Evolutionary conservation across 1,284 basidiomycete species (phyloP).

Genomic region (Ceratobasidium sp.): DNA sequence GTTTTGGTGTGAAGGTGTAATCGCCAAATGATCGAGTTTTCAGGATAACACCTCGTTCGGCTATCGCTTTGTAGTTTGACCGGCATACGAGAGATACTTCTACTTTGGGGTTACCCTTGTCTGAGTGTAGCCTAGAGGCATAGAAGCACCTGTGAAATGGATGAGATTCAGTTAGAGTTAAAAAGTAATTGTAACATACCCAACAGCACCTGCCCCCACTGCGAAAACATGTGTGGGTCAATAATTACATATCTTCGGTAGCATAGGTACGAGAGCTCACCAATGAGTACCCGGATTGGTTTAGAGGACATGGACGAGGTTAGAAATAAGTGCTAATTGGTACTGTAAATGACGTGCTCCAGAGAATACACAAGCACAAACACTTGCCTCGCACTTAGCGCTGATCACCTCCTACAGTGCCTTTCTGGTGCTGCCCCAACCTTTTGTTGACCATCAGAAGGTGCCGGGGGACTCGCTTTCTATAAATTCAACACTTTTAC

Average conservation of each 20-base stretch:
- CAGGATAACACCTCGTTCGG: conserved; percentile 56
- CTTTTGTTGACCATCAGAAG: background rate
- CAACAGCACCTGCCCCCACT: conserved; percentile 62
- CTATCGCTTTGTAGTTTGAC: conserved; percentile 60
- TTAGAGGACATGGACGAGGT: conserved; percentile 18
- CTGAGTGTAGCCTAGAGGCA: conserved; percentile 57
- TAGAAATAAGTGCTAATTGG: conserved; percentile 2
- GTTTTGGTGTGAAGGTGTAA: conserved; percentile 58
- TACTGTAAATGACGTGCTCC: background rate
- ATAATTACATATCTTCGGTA: background rate
- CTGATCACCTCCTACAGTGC: background rate
- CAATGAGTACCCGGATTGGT: conserved; percentile 30
- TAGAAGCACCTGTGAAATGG: conserved; percentile 56
- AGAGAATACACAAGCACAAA: background rate
- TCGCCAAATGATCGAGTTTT: conserved; percentile 59
- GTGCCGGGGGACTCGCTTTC: background rate
- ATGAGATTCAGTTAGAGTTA: background rate
- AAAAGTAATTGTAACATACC: conserved; percentile 44
- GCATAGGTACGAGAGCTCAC: background rate
- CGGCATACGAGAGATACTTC: conserved; percentile 60
- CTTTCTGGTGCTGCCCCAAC: background rate
- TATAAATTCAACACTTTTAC: background rate
- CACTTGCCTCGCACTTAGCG: background rate
- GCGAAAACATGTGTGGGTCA: background rate
- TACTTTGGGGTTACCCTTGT: conserved; percentile 49